Base-by-base conservation (phyloP, 805 yeast species). In the Ogataea minuta region DNA sequence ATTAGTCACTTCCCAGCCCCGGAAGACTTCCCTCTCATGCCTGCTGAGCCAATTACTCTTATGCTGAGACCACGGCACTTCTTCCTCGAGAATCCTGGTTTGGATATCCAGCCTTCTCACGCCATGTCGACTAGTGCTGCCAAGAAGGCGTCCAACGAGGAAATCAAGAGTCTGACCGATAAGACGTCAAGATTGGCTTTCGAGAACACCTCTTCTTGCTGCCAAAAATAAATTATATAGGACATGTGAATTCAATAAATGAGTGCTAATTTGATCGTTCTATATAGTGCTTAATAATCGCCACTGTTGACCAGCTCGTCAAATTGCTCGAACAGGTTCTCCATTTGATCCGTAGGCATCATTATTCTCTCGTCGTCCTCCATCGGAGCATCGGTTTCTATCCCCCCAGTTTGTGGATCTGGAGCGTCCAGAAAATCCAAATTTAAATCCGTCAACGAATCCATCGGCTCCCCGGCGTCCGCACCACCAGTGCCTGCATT, bases 21-120 rank as follows among this genome's bases (percentile, higher is more conserved):
- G 44, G 93, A 84, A 68, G 95, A 84, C 63, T 84, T 84, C 81
- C 93, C 93, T 41, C 76, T 84, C 48, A 84, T 84, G 93, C 93
- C 93, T 33, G 83, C 88, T 34, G 95, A 84, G 66, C 84, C 87
- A 55, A 80, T 84, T 54, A 77, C 82, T 44, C 68, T 84, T 51
- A 68, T 81, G 67, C 68, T 84, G 59, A 76, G 90, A 63, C 93
- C 93, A 52, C 73, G 91, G 60, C 79, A 84, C 64, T 79, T 84
- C 69, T 84, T 84, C 72, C 65, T 71, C 31, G 85, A 81, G 60
- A 84, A 84, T 63, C 93, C 95, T 23, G 83, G 77, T 36, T 70
- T 84, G 50, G 93, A 84, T 54, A 76, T 85, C 44, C 76, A 72
- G 52, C 90, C 91, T 41, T 77, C 85, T 6, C 70, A 73, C 50